These are phyloP conservation scores for Asterophora parasitica DNA, from an alignment of 768 basidiomycete species.

Conservation along the genomic window DNA sequence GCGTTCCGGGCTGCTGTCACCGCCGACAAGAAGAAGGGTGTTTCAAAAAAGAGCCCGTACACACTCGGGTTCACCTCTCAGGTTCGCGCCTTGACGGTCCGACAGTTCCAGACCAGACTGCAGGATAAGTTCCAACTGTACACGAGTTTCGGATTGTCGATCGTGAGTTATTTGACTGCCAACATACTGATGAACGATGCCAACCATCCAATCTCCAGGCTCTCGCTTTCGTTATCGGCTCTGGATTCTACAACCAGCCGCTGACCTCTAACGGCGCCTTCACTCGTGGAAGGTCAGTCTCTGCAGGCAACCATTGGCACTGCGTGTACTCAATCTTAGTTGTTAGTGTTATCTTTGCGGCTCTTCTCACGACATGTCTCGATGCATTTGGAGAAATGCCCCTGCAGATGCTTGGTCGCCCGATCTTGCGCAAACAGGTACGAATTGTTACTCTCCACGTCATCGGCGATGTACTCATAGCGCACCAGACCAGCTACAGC, in stretches of 20 bases:
- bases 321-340: not conserved
- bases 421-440: constrained; percentile 66
- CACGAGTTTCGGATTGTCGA: constrained; percentile 62
- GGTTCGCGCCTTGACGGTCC: constrained; percentile 59
- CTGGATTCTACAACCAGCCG: constrained; percentile 70
- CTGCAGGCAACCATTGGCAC: not conserved
- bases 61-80: constrained; percentile 77
- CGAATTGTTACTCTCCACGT: not conserved
- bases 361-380: constrained; percentile 60
- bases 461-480: not conserved
- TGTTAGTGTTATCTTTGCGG: constrained; percentile 61
- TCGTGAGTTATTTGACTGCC: constrained; percentile 35
- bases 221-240: constrained; percentile 66
- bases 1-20: constrained; percentile 73
- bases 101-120: constrained; percentile 69
- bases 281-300: constrained; percentile 63
- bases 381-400: constrained; percentile 78
- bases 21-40: constrained; percentile 74
- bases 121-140: constrained; percentile 77
- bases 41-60: constrained; percentile 76
- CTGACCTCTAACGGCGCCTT: constrained; percentile 76
- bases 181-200: not conserved
- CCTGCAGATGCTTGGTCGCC: constrained; percentile 74
- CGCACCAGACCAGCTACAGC: constrained; percentile 46
- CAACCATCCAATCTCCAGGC: constrained; percentile 25